phyloP scores from a whole-genome alignment of 129 eudicot species.

The Arctium minus region DNA sequence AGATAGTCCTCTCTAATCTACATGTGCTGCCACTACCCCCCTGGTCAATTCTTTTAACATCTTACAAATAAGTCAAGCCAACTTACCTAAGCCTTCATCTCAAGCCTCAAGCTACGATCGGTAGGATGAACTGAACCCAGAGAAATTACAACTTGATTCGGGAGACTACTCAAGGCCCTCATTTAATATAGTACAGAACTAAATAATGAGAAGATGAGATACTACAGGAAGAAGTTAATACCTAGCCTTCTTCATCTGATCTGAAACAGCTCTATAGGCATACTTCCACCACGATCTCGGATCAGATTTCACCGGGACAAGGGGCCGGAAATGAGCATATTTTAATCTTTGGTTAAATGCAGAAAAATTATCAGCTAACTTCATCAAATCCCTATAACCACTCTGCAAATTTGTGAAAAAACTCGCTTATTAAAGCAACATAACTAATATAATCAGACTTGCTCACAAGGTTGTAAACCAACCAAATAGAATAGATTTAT shows the following conservation, averaged over 20 bases:
- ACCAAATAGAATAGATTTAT: constrained; percentile 11
- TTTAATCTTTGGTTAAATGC: constrained; percentile 81
- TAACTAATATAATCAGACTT: background rate
- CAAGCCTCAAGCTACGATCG: constrained; percentile 1
- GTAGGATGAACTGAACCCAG: background rate
- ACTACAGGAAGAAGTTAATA: constrained; percentile 17
- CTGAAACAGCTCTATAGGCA: constrained; percentile 63
- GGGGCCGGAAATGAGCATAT: constrained; percentile 89
- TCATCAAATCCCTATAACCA: constrained; percentile 84
- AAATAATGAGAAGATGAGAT: constrained; percentile 3
- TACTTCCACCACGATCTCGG: constrained; percentile 96
- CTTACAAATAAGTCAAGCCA: constrained; percentile 16
- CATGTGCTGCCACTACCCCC: constrained; percentile 13
- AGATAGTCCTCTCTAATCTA: constrained; percentile 7
- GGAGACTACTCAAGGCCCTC: constrained; percentile 3
- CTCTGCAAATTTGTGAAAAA: constrained; percentile 39
- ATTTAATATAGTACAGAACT: background rate
- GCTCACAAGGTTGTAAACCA: constrained; percentile 4
- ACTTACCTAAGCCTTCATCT: constrained; percentile 15
- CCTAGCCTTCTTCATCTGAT: constrained; percentile 90
- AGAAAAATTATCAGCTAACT: constrained; percentile 93
- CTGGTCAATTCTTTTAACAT: background rate
- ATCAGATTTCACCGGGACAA: constrained; percentile 65
- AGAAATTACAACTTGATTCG: constrained; percentile 2
- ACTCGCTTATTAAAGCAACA: background rate